Conservation (phyloP, 1,284 basidiomycete genomes). For the Moesziomyces parantarcticus region DNA sequence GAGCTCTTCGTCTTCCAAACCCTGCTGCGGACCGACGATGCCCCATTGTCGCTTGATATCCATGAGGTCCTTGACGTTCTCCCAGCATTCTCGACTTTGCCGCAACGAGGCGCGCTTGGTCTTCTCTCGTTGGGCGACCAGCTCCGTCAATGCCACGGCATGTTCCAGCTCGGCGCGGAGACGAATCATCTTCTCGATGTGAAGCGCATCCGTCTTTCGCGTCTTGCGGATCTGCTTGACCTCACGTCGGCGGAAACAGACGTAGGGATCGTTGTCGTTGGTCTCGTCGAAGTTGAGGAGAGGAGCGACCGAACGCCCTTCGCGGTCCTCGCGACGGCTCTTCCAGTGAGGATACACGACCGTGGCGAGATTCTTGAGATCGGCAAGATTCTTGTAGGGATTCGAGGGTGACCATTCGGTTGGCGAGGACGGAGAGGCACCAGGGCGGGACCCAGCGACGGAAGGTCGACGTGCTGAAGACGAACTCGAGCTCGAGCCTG, state of each 20-base stretch:
- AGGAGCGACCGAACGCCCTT: constrained; percentile 58
- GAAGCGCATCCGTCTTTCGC: constrained; percentile 70
- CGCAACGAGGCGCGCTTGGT: constrained; percentile 56
- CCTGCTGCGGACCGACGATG: constrained; percentile 55
- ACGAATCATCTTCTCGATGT: constrained; percentile 66
- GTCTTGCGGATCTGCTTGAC: constrained; percentile 95
- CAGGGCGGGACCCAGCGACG: constrained; percentile 2
- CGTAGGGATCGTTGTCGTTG: constrained; percentile 94
- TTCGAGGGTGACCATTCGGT: constrained; percentile 56
- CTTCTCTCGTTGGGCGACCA: constrained; percentile 64
- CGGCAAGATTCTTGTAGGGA: constrained; percentile 60
- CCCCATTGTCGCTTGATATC: constrained; percentile 62
- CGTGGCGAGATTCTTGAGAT: constrained; percentile 56
- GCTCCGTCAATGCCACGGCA: constrained; percentile 50
- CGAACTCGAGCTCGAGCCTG: constrained; percentile 15
- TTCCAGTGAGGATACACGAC: constrained; percentile 66
- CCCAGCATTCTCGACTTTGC: constrained; percentile 58
- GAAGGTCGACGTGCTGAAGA: constrained; percentile 18
- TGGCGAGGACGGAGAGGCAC: constrained; percentile 3
- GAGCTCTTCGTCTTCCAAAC: constrained; percentile 63
- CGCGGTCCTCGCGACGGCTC: constrained; percentile 59
- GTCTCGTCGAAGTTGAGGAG: constrained; percentile 79
- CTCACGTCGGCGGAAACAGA: constrained; percentile 96
- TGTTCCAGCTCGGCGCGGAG: constrained; percentile 62
- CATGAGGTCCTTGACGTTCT: constrained; percentile 51